Evolutionary conservation across 345 rosid genomes (phyloP), one percentile per base, ranked within the genome.

Genomic region (Hevea brasiliensis): DNA sequence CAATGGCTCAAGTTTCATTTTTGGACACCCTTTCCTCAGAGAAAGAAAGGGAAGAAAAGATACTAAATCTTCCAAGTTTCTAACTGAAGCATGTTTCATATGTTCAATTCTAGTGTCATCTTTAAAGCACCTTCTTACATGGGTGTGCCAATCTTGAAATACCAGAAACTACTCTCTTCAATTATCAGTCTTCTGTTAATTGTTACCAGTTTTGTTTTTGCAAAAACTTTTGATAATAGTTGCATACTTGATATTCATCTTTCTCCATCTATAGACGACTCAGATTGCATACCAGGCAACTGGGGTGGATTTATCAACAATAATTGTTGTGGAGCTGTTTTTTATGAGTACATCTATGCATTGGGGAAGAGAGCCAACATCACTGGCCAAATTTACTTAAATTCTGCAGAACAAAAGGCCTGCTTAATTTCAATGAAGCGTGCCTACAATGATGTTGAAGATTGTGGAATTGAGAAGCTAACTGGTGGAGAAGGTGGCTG

Each of bases 401-500:
- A 80, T 64, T 56, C 84, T 17, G 65, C 72, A 0, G 83, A 87
- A 48, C 88, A 85, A 60, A 61, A 29, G 0, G 45, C 40, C 61
- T 88, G 92, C 75, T 84, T 86, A n/a, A 63, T 67, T 0, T 54
- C 72, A 4, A 77, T 85, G 77, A 24, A 67, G 53, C 11, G 10
- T 21, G 40, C 53, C 17, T 35, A 70, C 51, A 67, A 63, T 26
- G 68, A 65, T 76, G 73, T 75, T 68, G 44, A 17, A 0, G 61
- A 75, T 42, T 83, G 89, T 29, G 79, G 81, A 24, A 78, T 88
- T 67, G 75, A 77, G 74, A 82, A 68, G 76, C 81, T 84, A 62
- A 86, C 81, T 13, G 73, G 84, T 41, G 90, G 87, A 79, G 35
- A 32, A 0, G 58, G 81, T 8, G 79, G 78, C 55, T 88, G 90